Conservation (phyloP, 2,329 filamentous ascomycete genomes). For the Paecilomyces fulvus region DNA sequence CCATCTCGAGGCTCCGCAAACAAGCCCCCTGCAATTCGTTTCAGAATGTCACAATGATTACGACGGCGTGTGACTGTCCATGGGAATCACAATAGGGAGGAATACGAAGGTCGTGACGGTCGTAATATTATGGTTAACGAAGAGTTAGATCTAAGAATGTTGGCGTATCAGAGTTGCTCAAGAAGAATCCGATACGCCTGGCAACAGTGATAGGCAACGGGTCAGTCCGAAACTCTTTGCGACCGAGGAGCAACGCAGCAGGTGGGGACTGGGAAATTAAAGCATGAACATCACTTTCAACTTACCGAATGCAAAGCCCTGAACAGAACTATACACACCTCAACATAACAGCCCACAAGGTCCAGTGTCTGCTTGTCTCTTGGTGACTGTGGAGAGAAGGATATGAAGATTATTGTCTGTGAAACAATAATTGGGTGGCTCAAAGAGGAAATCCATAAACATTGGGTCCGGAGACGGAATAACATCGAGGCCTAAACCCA, state of each 20-base stretch:
- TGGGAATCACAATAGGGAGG: constrained; percentile 1
- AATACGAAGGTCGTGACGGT: constrained; percentile 9
- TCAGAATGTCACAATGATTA: constrained; percentile 13
- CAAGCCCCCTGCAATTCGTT: constrained; percentile 9
- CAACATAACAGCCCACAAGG: not conserved
- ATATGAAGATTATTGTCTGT: not conserved
- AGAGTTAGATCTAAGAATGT: constrained; percentile 11
- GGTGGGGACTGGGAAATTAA: not conserved
- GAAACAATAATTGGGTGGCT: constrained; percentile 8
- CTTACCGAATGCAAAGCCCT: not conserved
- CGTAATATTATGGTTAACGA: constrained; percentile 11
- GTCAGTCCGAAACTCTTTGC: constrained; percentile 1
- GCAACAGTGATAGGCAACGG: not conserved
- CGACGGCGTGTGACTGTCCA: constrained; percentile 1
- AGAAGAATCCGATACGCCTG: not conserved
- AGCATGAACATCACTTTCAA: not conserved
- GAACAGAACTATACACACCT: not conserved
- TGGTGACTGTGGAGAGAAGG: not conserved
- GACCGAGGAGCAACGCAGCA: not conserved
- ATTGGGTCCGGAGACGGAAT: constrained; percentile 17
- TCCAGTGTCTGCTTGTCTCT: not conserved
- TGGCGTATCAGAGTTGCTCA: not conserved
- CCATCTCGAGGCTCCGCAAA: constrained; percentile 28
- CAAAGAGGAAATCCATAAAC: constrained; percentile 33
- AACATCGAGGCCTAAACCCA: constrained; percentile 14